phyloP scores from a whole-genome alignment of 2,329 filamentous ascomycete species.

The Gyromitra esculenta region DNA sequence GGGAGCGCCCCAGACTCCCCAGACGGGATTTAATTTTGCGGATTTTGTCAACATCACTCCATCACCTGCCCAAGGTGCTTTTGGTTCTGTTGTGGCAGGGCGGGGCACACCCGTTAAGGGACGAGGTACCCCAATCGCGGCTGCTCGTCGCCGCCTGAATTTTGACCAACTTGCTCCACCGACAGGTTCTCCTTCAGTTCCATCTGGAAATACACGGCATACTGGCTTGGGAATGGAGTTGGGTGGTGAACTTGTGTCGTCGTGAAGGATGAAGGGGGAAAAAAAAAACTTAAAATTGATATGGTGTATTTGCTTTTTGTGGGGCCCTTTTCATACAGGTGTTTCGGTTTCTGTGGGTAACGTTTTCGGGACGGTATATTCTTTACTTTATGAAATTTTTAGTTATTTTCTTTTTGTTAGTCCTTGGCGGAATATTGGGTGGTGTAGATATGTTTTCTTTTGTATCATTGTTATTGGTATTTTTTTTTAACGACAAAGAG shows the following conservation, averaged over 20 bases:
- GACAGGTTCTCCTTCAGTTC: conserved; percentile 60
- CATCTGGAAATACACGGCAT: conserved; percentile 56
- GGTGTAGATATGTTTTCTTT: conserved; percentile 48
- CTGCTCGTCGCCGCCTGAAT: conserved; percentile 79
- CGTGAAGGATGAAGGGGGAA: conserved; percentile 27
- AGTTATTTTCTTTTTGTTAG: conserved; percentile 45
- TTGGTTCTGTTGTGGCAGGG: conserved; percentile 74
- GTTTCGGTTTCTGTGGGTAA: conserved; percentile 53
- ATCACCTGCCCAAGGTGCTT: conserved; percentile 87
- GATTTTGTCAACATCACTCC: conserved; percentile 98
- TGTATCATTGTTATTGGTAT: conserved; percentile 46
- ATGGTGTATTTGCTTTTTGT: conserved; percentile 48
- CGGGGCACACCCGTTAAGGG: conserved; percentile 58
- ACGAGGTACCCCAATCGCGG: conserved; percentile 66
- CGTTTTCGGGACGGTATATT: conserved; percentile 50
- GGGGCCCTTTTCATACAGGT: conserved; percentile 39
- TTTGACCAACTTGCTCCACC: conserved; percentile 79
- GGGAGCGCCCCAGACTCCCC: conserved; percentile 77
- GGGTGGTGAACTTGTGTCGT: conserved; percentile 71
- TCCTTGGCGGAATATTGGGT: conserved; percentile 35
- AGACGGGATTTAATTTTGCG: conserved; percentile 82
- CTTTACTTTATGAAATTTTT: conserved; percentile 40
- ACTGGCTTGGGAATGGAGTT: conserved; percentile 71
- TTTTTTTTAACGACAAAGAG: conserved; percentile 36
- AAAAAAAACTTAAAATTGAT: conserved; percentile 31